Conservation (phyloP, 2,329 filamentous ascomycete genomes). For the Apiospora kogelbergensis region DNA sequence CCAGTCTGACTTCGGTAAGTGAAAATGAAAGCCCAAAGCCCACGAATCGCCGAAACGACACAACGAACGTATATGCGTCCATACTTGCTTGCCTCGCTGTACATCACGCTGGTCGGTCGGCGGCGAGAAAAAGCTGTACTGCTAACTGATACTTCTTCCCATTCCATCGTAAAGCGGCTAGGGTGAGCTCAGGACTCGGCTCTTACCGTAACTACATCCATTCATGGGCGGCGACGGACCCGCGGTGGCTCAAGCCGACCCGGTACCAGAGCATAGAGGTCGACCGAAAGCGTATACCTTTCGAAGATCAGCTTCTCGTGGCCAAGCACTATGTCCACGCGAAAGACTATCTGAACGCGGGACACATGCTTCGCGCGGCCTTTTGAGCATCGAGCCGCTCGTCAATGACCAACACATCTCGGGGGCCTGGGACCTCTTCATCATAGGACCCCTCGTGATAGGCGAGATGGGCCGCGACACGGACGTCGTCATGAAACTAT, state of each 20-base stretch:
- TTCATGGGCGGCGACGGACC: neutral
- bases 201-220: neutral
- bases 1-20: neutral
- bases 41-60: neutral
- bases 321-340: neutral
- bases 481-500: conserved; percentile 3
- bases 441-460: neutral
- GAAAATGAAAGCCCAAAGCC: neutral
- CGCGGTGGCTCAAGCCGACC: neutral
- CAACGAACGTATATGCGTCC: too few relatives aligned
- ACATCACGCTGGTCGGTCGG: neutral
- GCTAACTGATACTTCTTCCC: neutral
- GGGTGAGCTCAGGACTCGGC: neutral
- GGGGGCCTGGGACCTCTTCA: neutral
- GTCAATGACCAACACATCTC: conserved; percentile 6
- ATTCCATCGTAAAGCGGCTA: neutral
- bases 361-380: conserved; percentile 1
- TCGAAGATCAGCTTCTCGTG: conserved; percentile 1
- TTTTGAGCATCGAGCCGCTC: conserved; percentile 2
- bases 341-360: neutral
- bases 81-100: too few relatives aligned
- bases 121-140: neutral
- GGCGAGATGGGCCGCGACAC: neutral
- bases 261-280: neutral
- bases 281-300: neutral